Evolutionary conservation across 345 rosid species (phyloP).

Genomic region (Trapa bicornis): DNA sequence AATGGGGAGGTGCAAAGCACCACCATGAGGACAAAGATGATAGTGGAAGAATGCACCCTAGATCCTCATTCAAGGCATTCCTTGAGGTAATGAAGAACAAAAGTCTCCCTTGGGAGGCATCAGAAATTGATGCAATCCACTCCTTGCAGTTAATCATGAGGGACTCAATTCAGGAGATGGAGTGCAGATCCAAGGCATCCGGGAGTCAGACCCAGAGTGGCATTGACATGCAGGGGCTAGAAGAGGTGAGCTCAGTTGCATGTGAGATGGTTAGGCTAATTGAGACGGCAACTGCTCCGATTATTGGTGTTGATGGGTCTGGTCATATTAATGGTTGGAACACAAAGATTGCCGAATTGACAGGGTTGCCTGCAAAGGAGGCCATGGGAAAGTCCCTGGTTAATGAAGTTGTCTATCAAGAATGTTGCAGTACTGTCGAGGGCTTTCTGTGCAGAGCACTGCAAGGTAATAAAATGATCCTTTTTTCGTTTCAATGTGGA

Average conservation of each 20-base stretch:
- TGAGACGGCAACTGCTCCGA: constrained; percentile 76
- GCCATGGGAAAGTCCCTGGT: constrained; percentile 69
- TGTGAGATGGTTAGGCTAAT: constrained; percentile 83
- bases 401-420: constrained; percentile 52
- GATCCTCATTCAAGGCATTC: constrained; percentile 72
- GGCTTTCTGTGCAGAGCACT: constrained; percentile 47
- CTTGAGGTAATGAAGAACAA: constrained; percentile 67
- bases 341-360: constrained; percentile 56
- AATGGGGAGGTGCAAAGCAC: constrained; percentile 93
- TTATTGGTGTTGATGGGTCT: constrained; percentile 65
- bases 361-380: constrained; percentile 43
- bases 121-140: constrained; percentile 71
- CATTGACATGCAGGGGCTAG: constrained; percentile 25
- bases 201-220: constrained; percentile 16
- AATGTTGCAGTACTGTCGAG: constrained; percentile 32
- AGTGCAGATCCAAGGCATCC: constrained; percentile 25
- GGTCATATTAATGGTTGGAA: constrained; percentile 87
- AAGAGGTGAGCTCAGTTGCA: constrained; percentile 54
- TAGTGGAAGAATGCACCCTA: constrained; percentile 58
- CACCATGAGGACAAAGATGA: constrained; percentile 54
- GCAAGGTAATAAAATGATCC: constrained; percentile 30
- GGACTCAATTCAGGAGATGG: constrained; percentile 39
- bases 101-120: constrained; percentile 74
- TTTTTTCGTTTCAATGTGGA: no score
- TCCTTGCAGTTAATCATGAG: constrained; percentile 69